Conservation (phyloP, 2,329 filamentous ascomycete genomes). For the Epichloe scottii region DNA sequence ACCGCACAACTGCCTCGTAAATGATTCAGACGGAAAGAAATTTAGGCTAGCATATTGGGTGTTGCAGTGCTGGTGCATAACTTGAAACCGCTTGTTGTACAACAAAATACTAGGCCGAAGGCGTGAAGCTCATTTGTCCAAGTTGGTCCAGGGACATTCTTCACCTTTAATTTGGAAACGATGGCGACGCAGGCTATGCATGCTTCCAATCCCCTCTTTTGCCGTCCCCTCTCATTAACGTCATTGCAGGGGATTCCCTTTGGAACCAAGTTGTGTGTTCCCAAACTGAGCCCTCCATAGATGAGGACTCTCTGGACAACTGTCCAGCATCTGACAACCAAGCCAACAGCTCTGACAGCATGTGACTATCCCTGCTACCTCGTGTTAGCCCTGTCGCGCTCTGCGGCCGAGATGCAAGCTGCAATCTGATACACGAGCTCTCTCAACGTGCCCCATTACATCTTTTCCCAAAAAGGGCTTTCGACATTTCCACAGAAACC, state of each 20-base stretch:
- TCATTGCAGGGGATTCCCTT: not conserved
- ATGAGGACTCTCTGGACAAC: not conserved
- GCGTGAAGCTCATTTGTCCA: not conserved
- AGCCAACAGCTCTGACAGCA: not conserved
- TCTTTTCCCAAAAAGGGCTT: not conserved
- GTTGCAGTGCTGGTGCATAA: constrained; percentile 2
- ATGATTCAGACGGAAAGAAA: not conserved
- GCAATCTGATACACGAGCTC: constrained; percentile 1
- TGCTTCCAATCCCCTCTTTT: not conserved
- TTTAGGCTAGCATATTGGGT: not conserved
- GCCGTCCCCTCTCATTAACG: not conserved
- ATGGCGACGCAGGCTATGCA: not conserved
- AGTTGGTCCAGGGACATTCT: not conserved
- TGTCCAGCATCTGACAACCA: not conserved
- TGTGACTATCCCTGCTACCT: constrained; percentile 6
- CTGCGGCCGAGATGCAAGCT: constrained; percentile 6
- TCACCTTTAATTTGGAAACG: not conserved
- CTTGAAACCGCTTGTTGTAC: constrained; percentile 6
- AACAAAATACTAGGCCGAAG: not conserved
- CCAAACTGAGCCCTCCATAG: not conserved
- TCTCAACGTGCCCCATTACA: not conserved
- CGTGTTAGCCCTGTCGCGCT: constrained; percentile 6
- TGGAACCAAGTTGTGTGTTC: not conserved
- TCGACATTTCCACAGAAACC: not conserved
- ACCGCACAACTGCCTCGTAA: not conserved